phyloP scores from a whole-genome alignment of 2,329 filamentous ascomycete genomes.

The Aspergillus luchuensis region DNA sequence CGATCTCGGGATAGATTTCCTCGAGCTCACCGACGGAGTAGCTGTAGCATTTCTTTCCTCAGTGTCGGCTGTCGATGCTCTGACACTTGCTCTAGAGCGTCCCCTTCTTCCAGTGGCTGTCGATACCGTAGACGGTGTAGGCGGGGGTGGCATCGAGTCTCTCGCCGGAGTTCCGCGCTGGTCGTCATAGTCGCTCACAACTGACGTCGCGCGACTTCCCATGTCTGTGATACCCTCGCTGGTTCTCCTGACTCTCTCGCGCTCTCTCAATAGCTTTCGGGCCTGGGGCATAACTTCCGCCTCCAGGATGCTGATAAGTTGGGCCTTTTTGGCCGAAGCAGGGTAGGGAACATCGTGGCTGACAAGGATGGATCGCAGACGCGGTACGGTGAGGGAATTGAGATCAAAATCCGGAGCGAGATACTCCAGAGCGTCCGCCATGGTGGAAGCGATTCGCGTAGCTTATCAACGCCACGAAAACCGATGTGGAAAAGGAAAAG shows the following conservation, averaged over 20 bases:
- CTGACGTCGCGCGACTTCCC: slow-evolving; percentile 66
- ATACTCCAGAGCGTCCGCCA: slow-evolving; percentile 71
- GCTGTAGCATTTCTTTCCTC: slow-evolving; percentile 33
- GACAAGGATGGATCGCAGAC: slow-evolving; percentile 86
- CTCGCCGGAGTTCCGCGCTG: slow-evolving; percentile 59
- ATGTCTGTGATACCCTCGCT: slow-evolving; percentile 79
- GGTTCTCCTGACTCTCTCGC: slow-evolving; percentile 78
- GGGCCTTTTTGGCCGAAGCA: slow-evolving; percentile 85
- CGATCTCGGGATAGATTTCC: slow-evolving; percentile 38
- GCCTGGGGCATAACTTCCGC: slow-evolving; percentile 77
- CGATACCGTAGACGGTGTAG: slow-evolving; percentile 51
- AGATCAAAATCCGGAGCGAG: slow-evolving; percentile 86
- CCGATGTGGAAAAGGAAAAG: background rate
- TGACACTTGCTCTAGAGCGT: slow-evolving; percentile 55
- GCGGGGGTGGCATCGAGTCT: slow-evolving; percentile 51
- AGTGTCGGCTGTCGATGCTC: slow-evolving; percentile 42
- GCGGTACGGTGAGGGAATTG: slow-evolving; percentile 78
- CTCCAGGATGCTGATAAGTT: slow-evolving; percentile 82
- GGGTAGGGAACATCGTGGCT: slow-evolving; percentile 84
- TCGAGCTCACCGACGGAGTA: slow-evolving; percentile 31
- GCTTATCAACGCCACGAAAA: slow-evolving; percentile 5
- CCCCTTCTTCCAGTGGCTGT: slow-evolving; percentile 58
- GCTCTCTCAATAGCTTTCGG: slow-evolving; percentile 71
- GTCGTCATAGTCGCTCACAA: slow-evolving; percentile 61
- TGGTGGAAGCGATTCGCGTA: slow-evolving; percentile 23